A percentile compares a stretch with the other conserved stretches of the same genome.
Evolutionary conservation across 306 rosid genomes (phyloP).

Genomic region (Leucaena leucocephala): DNA sequence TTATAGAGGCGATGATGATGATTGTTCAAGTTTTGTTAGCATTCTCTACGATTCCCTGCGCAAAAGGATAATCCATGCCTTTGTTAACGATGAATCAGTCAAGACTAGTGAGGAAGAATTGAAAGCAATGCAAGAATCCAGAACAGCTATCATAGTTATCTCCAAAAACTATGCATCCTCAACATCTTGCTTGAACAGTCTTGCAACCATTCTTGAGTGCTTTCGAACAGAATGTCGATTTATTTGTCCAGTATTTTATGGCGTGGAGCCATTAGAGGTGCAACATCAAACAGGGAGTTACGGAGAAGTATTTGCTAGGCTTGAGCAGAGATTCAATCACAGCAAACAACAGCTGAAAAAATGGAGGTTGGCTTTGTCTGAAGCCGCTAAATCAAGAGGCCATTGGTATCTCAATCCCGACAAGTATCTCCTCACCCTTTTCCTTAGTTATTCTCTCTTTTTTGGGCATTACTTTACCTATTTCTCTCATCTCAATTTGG

Average conservation of each 20-base stretch:
- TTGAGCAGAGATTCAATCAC: neutral
- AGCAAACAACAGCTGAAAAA: neutral
- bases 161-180: too few relatives aligned
- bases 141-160: too few relatives aligned
- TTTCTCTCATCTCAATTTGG: neutral
- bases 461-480: neutral
- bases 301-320: neutral
- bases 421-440: neutral
- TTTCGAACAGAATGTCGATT: neutral
- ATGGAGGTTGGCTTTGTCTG: slow-evolving; percentile 6
- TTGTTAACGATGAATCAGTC: too few relatives aligned
- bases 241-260: neutral
- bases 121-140: too few relatives aligned
- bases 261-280: neutral
- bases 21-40: too few relatives aligned
- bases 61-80: too few relatives aligned
- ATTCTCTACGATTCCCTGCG: too few relatives aligned
- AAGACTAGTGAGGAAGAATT: too few relatives aligned
- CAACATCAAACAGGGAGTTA: neutral
- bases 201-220: neutral
- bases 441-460: neutral
- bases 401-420: neutral
- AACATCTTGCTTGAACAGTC: too few relatives aligned
- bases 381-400: neutral
- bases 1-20: too few relatives aligned